These are phyloP conservation scores for Sporobolomyces pararoseus DNA, from an alignment of 768 basidiomycete species.

Conservation along the genomic window DNA sequence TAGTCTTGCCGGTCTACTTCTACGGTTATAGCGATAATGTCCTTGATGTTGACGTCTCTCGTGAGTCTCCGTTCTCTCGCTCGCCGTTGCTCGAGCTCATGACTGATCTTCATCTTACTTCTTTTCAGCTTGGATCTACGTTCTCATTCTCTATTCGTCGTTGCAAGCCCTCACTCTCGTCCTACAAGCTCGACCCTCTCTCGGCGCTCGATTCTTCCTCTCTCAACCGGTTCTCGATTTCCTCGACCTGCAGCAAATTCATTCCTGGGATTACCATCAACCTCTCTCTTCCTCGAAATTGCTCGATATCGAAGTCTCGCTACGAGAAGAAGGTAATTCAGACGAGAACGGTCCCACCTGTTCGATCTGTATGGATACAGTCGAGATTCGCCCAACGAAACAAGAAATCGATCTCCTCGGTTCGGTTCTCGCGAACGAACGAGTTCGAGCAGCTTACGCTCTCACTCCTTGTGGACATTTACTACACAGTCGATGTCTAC, in stretches of 20 bases:
- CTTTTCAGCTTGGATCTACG: slow-evolving; percentile 36
- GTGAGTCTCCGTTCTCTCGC: slow-evolving; percentile 18
- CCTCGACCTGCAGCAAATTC: slow-evolving; percentile 15
- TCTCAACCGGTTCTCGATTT: slow-evolving; percentile 3
- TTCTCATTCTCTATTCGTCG: slow-evolving; percentile 39
- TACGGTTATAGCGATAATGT: slow-evolving; percentile 43
- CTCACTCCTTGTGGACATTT: slow-evolving; percentile 44
- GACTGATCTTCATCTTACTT: not conserved
- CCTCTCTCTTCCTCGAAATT: not conserved
- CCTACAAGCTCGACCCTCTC: slow-evolving; percentile 24
- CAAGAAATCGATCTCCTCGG: slow-evolving; percentile 1
- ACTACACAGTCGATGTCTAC: slow-evolving; percentile 43
- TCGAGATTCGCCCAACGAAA: slow-evolving; percentile 33
- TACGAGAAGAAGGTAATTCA: not conserved
- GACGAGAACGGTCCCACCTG: slow-evolving; percentile 28
- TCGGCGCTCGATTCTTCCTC: not conserved
- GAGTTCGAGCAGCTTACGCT: slow-evolving; percentile 1
- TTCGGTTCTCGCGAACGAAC: slow-evolving; percentile 11
- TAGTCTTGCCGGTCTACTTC: slow-evolving; percentile 45
- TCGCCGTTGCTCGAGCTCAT: not conserved
- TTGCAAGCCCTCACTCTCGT: slow-evolving; percentile 38
- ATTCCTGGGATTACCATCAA: slow-evolving; percentile 44
- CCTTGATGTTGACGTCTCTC: slow-evolving; percentile 36
- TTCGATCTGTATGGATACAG: slow-evolving; percentile 43
- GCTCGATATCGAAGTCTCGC: slow-evolving; percentile 15